Evolutionary conservation across 805 yeast genomes (phyloP).

Genomic region (Ascoidea rubescens): DNA sequence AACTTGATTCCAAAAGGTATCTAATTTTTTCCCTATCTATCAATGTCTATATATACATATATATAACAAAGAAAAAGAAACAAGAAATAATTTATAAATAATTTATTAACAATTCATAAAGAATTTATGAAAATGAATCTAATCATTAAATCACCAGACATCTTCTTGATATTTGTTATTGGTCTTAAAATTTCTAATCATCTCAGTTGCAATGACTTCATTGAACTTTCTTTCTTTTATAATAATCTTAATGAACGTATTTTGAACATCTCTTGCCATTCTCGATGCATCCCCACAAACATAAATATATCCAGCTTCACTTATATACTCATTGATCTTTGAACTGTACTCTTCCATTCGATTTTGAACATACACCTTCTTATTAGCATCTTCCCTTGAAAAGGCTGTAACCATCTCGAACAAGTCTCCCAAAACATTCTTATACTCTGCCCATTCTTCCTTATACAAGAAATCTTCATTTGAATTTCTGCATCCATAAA

Average conservation of each 20-base stretch:
- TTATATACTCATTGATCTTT: constrained; percentile 27
- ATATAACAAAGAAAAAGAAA: not conserved
- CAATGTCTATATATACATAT: not conserved
- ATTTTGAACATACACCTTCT: constrained; percentile 76
- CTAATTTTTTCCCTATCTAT: not conserved
- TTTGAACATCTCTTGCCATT: constrained; percentile 91
- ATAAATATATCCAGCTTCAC: constrained; percentile 77
- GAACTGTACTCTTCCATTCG: constrained; percentile 39
- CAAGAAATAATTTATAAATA: not conserved
- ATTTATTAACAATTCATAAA: not conserved
- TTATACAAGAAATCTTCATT: constrained; percentile 72
- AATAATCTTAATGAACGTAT: constrained; percentile 49
- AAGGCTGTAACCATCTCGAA: constrained; percentile 76
- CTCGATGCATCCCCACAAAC: constrained; percentile 95
- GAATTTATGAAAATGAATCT: not conserved
- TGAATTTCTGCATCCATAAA: constrained; percentile 79
- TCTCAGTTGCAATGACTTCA: constrained; percentile 57
- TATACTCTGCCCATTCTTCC: constrained; percentile 79
- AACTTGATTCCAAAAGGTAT: constrained; percentile 19
- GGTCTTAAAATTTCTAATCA: constrained; percentile 65
- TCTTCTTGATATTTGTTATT: constrained; percentile 92
- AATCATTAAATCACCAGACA: constrained; percentile 54
- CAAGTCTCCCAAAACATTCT: constrained; percentile 40
- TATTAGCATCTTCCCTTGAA: constrained; percentile 53
- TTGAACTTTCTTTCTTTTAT: constrained; percentile 47